phyloP scores from a whole-genome alignment of 352 stramenopile species.

The Pythium dissimile region DNA sequence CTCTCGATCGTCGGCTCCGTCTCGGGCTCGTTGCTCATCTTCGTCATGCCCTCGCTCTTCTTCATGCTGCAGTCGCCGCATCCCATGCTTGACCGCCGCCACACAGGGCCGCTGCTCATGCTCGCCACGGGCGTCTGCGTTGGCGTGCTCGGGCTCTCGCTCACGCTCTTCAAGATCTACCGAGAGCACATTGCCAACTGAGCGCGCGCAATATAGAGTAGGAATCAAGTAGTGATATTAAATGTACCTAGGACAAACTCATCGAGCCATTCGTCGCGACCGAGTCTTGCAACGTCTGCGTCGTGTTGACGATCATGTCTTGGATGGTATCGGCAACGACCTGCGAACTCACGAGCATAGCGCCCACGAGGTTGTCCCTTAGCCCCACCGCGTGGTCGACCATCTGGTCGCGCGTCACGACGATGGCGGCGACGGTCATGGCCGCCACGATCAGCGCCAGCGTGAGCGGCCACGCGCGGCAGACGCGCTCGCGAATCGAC shows the following conservation, averaged over 20 bases:
- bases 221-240: background rate
- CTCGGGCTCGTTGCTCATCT: slow-evolving; percentile 75
- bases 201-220: too few species aligned
- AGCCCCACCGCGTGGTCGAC: background rate
- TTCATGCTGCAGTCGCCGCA: slow-evolving; percentile 57
- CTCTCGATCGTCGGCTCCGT: slow-evolving; percentile 75
- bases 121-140: slow-evolving; percentile 44
- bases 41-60: slow-evolving; percentile 79
- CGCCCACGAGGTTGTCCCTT: background rate
- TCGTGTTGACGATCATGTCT: background rate
- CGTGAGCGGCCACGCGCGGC: slow-evolving; percentile 1
- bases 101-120: slow-evolving; percentile 62
- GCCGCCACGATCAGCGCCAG: background rate
- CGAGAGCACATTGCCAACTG: slow-evolving; percentile 15
- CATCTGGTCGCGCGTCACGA: background rate
- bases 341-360: background rate
- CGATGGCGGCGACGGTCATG: background rate
- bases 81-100: slow-evolving; percentile 33
- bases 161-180: slow-evolving; percentile 46
- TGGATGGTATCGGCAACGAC: background rate
- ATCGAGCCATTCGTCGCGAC: background rate
- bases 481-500: background rate
- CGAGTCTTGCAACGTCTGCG: background rate
- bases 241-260: background rate
- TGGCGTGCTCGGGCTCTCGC: slow-evolving; percentile 35